A percentile compares a stretch with the other conserved stretches of the same genome.
phyloP scores from a whole-genome alignment of 2,329 filamentous ascomycete genomes.

The Scedosporium dehoogii region DNA sequence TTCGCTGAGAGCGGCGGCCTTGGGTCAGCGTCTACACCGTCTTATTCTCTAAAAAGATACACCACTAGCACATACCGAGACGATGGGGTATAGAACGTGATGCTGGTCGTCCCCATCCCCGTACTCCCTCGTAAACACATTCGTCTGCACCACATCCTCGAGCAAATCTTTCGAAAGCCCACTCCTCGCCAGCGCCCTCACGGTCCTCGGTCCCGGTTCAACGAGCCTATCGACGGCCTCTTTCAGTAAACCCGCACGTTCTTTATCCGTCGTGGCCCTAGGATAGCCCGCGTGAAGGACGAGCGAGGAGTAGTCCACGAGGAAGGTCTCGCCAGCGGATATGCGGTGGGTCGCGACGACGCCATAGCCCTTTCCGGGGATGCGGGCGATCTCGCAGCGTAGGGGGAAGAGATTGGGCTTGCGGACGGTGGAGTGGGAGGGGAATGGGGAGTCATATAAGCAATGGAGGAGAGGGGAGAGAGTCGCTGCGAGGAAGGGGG shows the following conservation, averaged over 20 bases:
- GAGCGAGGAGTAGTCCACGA: slow-evolving; percentile 2
- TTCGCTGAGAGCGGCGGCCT: background rate
- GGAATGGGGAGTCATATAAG: background rate
- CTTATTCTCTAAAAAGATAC: background rate
- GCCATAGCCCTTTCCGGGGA: slow-evolving; percentile 7
- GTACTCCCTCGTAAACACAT: background rate
- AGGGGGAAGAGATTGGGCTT: background rate
- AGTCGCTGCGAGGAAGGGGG: slow-evolving; percentile 31
- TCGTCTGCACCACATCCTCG: slow-evolving; percentile 6
- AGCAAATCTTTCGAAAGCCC: background rate
- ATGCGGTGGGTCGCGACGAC: slow-evolving; percentile 7
- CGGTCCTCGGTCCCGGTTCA: background rate
- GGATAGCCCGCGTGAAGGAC: background rate
- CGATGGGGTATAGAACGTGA: background rate
- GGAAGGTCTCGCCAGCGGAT: slow-evolving; percentile 2
- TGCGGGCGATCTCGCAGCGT: background rate
- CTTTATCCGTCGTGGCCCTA: background rate
- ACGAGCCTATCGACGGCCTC: slow-evolving; percentile 3
- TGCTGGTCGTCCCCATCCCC: background rate
- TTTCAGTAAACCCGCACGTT: background rate
- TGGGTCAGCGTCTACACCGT: background rate
- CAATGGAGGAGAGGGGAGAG: background rate
- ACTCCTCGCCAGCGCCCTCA: background rate
- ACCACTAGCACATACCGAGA: background rate
- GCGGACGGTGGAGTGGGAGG: background rate